Base-by-base conservation (phyloP, 441 rosid species). In the Populus hybrid region DNA sequence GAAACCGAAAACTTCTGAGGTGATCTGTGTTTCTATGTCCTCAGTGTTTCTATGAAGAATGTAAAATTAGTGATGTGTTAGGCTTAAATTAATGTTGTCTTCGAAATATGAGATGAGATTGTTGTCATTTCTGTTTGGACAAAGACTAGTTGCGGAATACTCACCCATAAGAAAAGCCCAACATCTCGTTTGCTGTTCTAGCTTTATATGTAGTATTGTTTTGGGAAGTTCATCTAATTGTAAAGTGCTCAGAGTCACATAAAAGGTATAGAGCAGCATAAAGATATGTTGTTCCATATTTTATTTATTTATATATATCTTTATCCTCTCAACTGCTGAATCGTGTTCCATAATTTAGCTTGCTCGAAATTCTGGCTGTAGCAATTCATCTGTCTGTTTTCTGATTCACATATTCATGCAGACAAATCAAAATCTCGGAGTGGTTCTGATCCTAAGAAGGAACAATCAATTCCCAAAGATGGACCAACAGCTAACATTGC, bases 341-440 rank as follows among this genome's bases (percentile, higher is more conserved):
- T 66, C 61, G 0, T 71, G 33, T 61, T 65, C 71, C 28, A 68
- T 12, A 24, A 31, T 61, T 61, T 61, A 61, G 26, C 65, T 8
- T 61, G 24, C 65, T 61, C 2, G 24, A 61, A 61, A 14, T 21
- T 59, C 28, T 61, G 65, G 28, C 5, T 28, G 64, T 53, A 45
- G 26, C 23, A 6, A 29, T 33, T 56, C 63, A 24, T 38, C 35
- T 56, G 14, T 20, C 78, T 68, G 11, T 31, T 65, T 31, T 78
- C 38, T 68, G 36, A 40, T 67, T 38, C 53, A 63, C 66, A 64
- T 80, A 11, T 72, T 80, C 70, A 29, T 82, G 79, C 76, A 95
- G 99, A 94, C 69, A 92, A 92, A 87, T 88, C 93, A 35, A 95
- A 91, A 83, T 87, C 93, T 83, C 93, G 72, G 86, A 84, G 83